A percentile compares a stretch with the other conserved stretches of the same genome.
phyloP scores from a whole-genome alignment of 2,329 filamentous ascomycete species.

The Cordyceps cateniannulata region DNA sequence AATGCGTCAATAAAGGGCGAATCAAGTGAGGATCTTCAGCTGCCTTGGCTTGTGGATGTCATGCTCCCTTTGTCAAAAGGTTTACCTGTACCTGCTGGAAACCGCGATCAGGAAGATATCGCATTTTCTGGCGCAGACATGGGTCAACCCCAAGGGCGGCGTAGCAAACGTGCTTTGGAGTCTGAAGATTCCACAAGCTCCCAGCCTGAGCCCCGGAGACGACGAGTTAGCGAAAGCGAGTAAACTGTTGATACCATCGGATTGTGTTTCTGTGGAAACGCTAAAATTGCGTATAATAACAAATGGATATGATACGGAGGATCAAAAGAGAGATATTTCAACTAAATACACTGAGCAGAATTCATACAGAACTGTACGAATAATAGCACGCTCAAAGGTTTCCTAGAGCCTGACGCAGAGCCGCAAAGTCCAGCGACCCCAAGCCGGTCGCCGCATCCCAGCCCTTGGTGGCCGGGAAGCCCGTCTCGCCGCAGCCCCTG shows the following conservation, averaged over 20 bases:
- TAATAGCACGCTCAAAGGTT: background rate
- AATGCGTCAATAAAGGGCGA: slow-evolving; percentile 45
- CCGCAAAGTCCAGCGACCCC: slow-evolving; percentile 1
- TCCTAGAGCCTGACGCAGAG: background rate
- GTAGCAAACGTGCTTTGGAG: background rate
- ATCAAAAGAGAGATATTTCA: too few relatives aligned
- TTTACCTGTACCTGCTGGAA: background rate
- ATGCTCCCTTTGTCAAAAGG: background rate
- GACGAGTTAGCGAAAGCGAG: background rate
- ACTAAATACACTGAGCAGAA: too few relatives aligned
- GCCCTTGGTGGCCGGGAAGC: background rate
- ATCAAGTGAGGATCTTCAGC: slow-evolving; percentile 50
- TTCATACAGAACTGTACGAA: too few relatives aligned
- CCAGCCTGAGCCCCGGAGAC: background rate
- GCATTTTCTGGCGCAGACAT: too few relatives aligned
- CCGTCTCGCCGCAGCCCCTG: background rate
- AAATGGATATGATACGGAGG: too few relatives aligned
- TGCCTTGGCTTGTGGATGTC: slow-evolving; percentile 23
- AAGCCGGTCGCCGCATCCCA: slow-evolving; percentile 5
- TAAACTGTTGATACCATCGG: too few relatives aligned
- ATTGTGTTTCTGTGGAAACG: too few relatives aligned
- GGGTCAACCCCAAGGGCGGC: background rate
- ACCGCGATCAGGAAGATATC: background rate
- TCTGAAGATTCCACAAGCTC: background rate
- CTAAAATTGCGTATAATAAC: too few relatives aligned